Base-by-base conservation (phyloP, 495 filamentous ascomycete genomes). In the Articulospora tetracladia region DNA sequence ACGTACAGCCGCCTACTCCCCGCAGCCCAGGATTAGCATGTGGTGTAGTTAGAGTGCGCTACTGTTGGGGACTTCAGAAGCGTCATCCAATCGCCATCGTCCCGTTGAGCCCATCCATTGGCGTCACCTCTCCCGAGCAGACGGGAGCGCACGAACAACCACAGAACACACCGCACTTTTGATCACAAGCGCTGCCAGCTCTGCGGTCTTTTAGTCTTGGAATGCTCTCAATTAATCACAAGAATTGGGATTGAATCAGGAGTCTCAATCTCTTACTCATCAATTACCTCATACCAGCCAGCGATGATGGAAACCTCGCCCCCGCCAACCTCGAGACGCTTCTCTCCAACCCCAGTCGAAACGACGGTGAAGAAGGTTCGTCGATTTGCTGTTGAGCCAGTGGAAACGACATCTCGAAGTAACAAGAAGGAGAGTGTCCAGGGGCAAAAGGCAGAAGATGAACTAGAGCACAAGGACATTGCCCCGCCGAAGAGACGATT, bases 401-500 rank as follows among this genome's bases (percentile, higher is more conserved):
- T 62, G 27, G 66, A 68, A 58, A 68, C 65, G 7, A 62, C 65
- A 3, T 57, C 56, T 46, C 27, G 61, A 51, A 64, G 60, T 26
- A 65, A 25, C 49, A 65, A 50, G 36, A 55, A 47, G 50, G 46
- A 65, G 22, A 50, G 59, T 12, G 48, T 12, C 3, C 23, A 47
- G 51, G 58, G 41, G 10, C 15, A 34, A 19, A 44, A 44, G 1
- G 46, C 55, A 19, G 54, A 68, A 23, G 17, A 27, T 24, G 44
- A 10, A 4, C 53, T 57, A 28, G 55, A 64, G 11, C 57, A 55
- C 28, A 61, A 59, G 50, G 59, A 66, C 36, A 50, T 65, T 55
- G 66, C 58, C 12, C 46, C 65, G 52, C 69, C 74, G 55, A 72
- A 73, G 39, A 69, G 77, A 61, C 75, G 79, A 63, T 86, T 87